A percentile compares a stretch with the other conserved stretches of the same genome.
These are phyloP conservation scores for Lathyrus tuberosus DNA, from an alignment of 306 rosid genomes.

Conservation along the genomic window DNA sequence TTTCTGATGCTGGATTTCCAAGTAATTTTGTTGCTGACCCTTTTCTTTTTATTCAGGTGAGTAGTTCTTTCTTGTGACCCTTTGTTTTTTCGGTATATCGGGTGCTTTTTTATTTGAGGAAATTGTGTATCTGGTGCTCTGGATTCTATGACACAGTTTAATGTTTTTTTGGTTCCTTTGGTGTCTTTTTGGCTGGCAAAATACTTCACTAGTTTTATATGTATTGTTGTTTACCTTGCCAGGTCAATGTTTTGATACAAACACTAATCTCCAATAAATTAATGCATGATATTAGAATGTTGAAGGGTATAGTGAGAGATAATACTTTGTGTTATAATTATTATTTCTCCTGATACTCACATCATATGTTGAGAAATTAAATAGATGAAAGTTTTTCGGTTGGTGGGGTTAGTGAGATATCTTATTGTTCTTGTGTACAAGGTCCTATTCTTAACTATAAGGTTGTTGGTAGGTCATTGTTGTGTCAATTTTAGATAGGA, in stretches of 20 bases:
- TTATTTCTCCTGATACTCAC: slow-evolving; percentile 1
- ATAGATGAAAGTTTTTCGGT: background rate
- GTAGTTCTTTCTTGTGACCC: slow-evolving; percentile 29
- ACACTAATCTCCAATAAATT: slow-evolving; percentile 9
- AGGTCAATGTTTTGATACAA: slow-evolving; percentile 35
- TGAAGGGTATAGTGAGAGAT: slow-evolving; percentile 5
- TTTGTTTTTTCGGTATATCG: slow-evolving; percentile 5
- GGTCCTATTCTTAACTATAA: slow-evolving; percentile 21
- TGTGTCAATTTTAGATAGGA: background rate
- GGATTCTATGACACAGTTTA: slow-evolving; percentile 35
- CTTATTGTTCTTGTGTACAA: slow-evolving; percentile 30
- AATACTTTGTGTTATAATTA: background rate
- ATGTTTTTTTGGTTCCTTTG: slow-evolving; percentile 26
- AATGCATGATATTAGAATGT: slow-evolving; percentile 20
- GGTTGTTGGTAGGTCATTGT: background rate
- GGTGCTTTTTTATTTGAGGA: too few species aligned
- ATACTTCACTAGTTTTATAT: slow-evolving; percentile 1
- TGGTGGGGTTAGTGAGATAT: slow-evolving; percentile 6
- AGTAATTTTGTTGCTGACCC: slow-evolving; percentile 99
- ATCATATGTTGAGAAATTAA: background rate
- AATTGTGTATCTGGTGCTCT: slow-evolving; percentile 22
- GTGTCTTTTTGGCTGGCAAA: slow-evolving; percentile 11
- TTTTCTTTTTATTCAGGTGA: slow-evolving; percentile 84
- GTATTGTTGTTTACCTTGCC: background rate
- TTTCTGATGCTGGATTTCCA: slow-evolving; percentile 86